Conservation (phyloP, 805 yeast species). For the Starmera quercuum region DNA sequence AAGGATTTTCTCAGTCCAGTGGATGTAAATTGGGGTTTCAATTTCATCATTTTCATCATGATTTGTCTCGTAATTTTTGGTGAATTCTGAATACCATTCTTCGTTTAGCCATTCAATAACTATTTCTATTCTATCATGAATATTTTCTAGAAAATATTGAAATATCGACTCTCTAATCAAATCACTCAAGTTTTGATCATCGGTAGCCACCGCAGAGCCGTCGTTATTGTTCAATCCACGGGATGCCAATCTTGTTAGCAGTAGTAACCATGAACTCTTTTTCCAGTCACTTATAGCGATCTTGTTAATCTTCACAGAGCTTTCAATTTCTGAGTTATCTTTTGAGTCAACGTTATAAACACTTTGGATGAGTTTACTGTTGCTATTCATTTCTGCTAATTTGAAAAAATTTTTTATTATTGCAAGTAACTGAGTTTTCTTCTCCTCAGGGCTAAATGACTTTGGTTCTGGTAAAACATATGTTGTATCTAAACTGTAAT, state of each 20-base stretch:
- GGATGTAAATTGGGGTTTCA: conserved; percentile 47
- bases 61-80: conserved; percentile 17
- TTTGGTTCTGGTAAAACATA: conserved; percentile 54
- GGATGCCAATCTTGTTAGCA: conserved; percentile 72
- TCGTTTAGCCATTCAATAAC: conserved; percentile 92
- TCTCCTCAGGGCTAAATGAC: conserved; percentile 42
- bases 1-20: conserved; percentile 64
- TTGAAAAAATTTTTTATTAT: conserved; percentile 54
- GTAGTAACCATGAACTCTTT: conserved; percentile 65
- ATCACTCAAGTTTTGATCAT: conserved; percentile 37
- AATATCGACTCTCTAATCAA: conserved; percentile 64
- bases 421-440: conserved; percentile 46
- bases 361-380: conserved; percentile 11
- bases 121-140: conserved; percentile 63
- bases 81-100: conserved; percentile 72
- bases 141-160: conserved; percentile 64
- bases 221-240: conserved; percentile 49
- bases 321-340: conserved; percentile 10
- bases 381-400: conserved; percentile 28
- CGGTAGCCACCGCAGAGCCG: not conserved
- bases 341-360: conserved; percentile 14
- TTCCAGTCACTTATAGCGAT: conserved; percentile 44
- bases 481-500: conserved; percentile 21
- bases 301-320: conserved; percentile 18
- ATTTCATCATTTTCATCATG: conserved; percentile 7